Evolutionary conservation across 148 eudicot species (phyloP).

Genomic region (Vaccinium myrtillus): DNA sequence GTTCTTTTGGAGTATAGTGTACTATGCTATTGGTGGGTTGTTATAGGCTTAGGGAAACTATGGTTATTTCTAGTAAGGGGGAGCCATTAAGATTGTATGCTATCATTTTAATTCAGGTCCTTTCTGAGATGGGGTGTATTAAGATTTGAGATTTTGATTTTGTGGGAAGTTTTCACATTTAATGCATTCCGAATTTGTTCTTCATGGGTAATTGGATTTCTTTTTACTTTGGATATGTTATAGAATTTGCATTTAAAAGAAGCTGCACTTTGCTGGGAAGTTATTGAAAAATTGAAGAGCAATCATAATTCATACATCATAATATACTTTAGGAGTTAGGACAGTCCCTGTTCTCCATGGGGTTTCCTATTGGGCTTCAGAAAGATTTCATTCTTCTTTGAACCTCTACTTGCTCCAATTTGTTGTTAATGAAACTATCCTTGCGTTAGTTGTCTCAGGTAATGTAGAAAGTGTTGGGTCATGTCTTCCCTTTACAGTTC

Average conservation of each 20-base stretch:
- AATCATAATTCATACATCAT: neutral
- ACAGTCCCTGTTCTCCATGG: neutral
- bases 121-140: neutral
- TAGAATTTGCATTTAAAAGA: neutral
- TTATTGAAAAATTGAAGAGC: neutral
- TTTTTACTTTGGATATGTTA: neutral
- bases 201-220: no score
- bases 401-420: neutral
- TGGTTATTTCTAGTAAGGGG: neutral
- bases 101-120: neutral
- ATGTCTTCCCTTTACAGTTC: neutral
- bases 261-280: neutral
- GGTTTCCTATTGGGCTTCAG: neutral
- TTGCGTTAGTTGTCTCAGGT: neutral
- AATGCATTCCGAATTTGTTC: neutral
- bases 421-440: neutral
- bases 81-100: neutral
- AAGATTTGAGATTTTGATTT: neutral
- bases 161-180: neutral
- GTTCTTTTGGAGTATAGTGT: neutral
- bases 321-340: neutral
- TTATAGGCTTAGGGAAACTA: neutral
- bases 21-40: neutral
- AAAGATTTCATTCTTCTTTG: neutral
- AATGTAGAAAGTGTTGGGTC: neutral